Percentiles rank a stretch among this genome's conserved stretches.
phyloP scores from a whole-genome alignment of 2,329 filamentous ascomycete species.

The Hypomyces rosellus region DNA sequence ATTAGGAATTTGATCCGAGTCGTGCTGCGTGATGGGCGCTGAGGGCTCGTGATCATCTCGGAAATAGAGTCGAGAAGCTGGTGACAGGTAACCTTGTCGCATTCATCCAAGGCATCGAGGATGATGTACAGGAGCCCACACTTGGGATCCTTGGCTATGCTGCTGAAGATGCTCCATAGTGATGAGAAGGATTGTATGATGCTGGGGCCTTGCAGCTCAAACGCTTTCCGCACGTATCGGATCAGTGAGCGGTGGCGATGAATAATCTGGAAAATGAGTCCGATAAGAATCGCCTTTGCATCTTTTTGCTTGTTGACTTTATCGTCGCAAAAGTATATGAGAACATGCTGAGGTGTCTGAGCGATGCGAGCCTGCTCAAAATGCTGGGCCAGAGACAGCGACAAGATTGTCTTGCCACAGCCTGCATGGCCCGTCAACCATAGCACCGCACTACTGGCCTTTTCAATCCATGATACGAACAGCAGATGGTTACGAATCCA shows the following conservation, averaged over 20 bases:
- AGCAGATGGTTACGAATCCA: conserved; percentile 27
- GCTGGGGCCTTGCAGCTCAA: conserved; percentile 23
- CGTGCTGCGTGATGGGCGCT: conserved; percentile 3
- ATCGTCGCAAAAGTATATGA: conserved; percentile 30
- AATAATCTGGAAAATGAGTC: conserved; percentile 31
- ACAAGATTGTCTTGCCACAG: conserved; percentile 32
- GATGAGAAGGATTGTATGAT: conserved; percentile 28
- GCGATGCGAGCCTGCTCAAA: conserved; percentile 15
- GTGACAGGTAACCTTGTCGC: conserved; percentile 22
- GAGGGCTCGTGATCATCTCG: conserved; percentile 14
- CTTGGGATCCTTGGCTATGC: conserved; percentile 24
- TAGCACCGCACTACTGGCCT: conserved; percentile 23
- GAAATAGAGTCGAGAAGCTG: conserved; percentile 21
- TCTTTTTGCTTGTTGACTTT: conserved; percentile 27
- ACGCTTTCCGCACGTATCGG: conserved; percentile 11
- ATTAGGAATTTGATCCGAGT: conserved; percentile 21
- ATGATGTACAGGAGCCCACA: conserved; percentile 24
- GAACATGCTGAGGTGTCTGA: conserved; percentile 15
- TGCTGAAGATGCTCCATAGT: conserved; percentile 30
- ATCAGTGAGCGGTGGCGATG: conserved; percentile 25
- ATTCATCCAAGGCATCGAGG: conserved; percentile 34
- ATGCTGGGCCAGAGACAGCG: conserved; percentile 25
- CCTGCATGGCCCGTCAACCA: conserved; percentile 32
- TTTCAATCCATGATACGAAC: conserved; percentile 25
- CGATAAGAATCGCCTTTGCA: conserved; percentile 27